Conservation (phyloP, 257 asterid species). For the Ophiorrhiza pumila region DNA sequence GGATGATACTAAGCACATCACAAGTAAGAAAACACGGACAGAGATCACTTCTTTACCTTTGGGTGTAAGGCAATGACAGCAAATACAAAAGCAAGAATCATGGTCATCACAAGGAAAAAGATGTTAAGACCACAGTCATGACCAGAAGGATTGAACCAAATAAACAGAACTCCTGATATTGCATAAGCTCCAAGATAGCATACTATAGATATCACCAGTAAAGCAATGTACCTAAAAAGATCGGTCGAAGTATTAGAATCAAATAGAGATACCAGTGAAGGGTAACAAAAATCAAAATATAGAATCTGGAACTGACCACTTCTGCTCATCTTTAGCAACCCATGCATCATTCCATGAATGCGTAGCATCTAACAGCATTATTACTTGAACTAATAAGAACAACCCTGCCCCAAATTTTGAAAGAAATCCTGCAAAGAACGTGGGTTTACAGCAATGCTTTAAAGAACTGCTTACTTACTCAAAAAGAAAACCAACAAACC, state of each 20-base stretch:
- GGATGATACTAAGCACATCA: neutral
- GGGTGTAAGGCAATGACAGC: slow-evolving; percentile 86
- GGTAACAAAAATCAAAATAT: slow-evolving; percentile 1
- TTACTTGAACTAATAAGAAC: slow-evolving; percentile 83
- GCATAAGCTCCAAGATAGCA: slow-evolving; percentile 80
- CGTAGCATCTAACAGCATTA: slow-evolving; percentile 78
- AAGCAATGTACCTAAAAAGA: slow-evolving; percentile 71
- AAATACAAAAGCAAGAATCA: slow-evolving; percentile 71
- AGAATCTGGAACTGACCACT: slow-evolving; percentile 55
- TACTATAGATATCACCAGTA: slow-evolving; percentile 65
- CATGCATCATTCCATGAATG: slow-evolving; percentile 97
- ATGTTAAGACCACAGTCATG: slow-evolving; percentile 85
- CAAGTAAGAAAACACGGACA: neutral
- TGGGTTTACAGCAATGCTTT: neutral
- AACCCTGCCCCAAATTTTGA: slow-evolving; percentile 96
- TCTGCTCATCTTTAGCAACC: slow-evolving; percentile 95
- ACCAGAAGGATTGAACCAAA: slow-evolving; percentile 98
- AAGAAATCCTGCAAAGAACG: slow-evolving; percentile 54
- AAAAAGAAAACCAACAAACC: neutral
- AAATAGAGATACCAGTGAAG: slow-evolving; percentile 9
- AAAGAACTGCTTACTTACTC: neutral
- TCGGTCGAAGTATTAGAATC: slow-evolving; percentile 20
- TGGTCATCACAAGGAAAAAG: slow-evolving; percentile 89
- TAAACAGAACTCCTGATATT: slow-evolving; percentile 72
- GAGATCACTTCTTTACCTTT: slow-evolving; percentile 40